Percentiles rank a stretch among this genome's conserved stretches.
phyloP scores from a whole-genome alignment of 1,139 yeast species.

The Lodderomyces beijingensis region DNA sequence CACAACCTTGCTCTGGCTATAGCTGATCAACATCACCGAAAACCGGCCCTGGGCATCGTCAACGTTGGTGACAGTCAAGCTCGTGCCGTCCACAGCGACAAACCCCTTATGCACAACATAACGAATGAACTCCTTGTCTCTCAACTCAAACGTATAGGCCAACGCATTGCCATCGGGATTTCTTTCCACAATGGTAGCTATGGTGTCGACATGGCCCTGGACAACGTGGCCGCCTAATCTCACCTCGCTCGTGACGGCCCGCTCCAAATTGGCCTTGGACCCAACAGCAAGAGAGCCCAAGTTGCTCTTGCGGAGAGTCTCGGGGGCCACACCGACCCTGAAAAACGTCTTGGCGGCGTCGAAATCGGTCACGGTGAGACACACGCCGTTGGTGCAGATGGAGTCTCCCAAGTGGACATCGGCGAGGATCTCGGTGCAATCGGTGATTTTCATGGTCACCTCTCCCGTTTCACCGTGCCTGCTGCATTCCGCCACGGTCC shows the following conservation, averaged over 20 bases:
- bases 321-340: slow-evolving; percentile 92
- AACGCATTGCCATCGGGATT: slow-evolving; percentile 74
- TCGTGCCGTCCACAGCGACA: slow-evolving; percentile 87
- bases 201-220: slow-evolving; percentile 95
- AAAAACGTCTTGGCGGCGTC: slow-evolving; percentile 46
- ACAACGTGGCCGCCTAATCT: slow-evolving; percentile 96
- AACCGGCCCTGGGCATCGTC: slow-evolving; percentile 55
- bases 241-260: slow-evolving; percentile 80
- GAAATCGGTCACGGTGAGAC: slow-evolving; percentile 92
- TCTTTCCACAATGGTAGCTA: slow-evolving; percentile 58
- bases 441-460: slow-evolving; percentile 61
- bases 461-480: slow-evolving; percentile 69
- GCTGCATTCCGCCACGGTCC: slow-evolving; percentile 51
- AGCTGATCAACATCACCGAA: slow-evolving; percentile 85
- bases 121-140: slow-evolving; percentile 59
- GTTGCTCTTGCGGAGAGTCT: slow-evolving; percentile 79
- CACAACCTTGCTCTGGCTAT: slow-evolving; percentile 81
- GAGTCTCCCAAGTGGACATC: slow-evolving; percentile 94
- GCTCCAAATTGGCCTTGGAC: slow-evolving; percentile 73
- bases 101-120: slow-evolving; percentile 94
- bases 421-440: slow-evolving; percentile 57
- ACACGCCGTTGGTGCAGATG: slow-evolving; percentile 84
- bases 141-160: slow-evolving; percentile 66
- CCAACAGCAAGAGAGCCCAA: slow-evolving; percentile 59
- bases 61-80: slow-evolving; percentile 83